phyloP scores from a whole-genome alignment of 371 early-diverging fungal genomes.

The Mortierella sp. region DNA sequence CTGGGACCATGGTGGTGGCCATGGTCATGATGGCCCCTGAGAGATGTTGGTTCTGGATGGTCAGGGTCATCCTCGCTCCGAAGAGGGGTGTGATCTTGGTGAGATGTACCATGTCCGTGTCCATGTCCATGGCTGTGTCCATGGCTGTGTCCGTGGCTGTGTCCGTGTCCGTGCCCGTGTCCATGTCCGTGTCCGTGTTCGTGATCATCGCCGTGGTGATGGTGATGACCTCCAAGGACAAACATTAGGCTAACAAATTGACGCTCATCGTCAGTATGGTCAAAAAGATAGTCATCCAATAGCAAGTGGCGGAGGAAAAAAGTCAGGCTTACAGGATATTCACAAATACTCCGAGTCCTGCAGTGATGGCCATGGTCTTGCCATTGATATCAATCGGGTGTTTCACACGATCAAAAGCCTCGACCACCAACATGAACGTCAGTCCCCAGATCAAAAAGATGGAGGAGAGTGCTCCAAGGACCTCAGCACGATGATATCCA shows the following conservation, averaged over 20 bases:
- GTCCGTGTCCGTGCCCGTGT: constrained; percentile 31
- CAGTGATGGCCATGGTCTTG: constrained; percentile 77
- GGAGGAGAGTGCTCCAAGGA: constrained; percentile 86
- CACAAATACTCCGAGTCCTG: constrained; percentile 79
- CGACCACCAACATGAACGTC: constrained; percentile 75
- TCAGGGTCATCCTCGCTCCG: constrained; percentile 30
- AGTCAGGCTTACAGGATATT: constrained; percentile 74
- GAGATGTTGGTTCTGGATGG: constrained; percentile 4
- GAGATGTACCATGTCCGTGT: constrained; percentile 10
- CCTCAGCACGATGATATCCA: constrained; percentile 89
- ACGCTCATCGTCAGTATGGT: too few species aligned
- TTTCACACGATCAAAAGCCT: constrained; percentile 80
- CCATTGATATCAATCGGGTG: constrained; percentile 83
- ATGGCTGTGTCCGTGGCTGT: constrained; percentile 22
- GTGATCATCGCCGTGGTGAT: constrained; percentile 46
- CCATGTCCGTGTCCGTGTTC: constrained; percentile 26
- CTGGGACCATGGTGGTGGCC: constrained; percentile 46
- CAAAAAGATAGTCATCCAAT: too few species aligned
- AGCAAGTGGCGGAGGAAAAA: too few species aligned
- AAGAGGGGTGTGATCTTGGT: constrained; percentile 15
- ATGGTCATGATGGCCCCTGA: constrained; percentile 11
- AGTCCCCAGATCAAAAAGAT: constrained; percentile 86
- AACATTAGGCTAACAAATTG: constrained; percentile 37
- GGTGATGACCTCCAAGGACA: constrained; percentile 52
- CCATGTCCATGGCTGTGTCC: constrained; percentile 19